phyloP scores from a whole-genome alignment of 2,329 filamentous ascomycete genomes.

The Epichloe uncinata region DNA sequence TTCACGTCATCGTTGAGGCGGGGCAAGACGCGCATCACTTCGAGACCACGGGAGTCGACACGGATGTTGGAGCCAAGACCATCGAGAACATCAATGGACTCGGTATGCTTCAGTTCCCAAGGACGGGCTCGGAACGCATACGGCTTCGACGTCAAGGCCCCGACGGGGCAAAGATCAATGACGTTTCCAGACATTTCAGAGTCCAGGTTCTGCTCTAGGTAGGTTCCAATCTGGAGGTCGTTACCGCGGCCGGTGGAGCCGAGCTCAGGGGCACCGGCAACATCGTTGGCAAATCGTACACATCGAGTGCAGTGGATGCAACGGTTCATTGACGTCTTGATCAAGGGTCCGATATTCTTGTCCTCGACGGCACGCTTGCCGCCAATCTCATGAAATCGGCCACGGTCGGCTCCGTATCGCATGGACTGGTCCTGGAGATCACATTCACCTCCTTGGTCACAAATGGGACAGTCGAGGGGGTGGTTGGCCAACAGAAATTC shows the following conservation, averaged over 20 bases:
- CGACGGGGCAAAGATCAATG: slow-evolving; percentile 95
- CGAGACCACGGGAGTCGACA: slow-evolving; percentile 81
- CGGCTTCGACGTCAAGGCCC: slow-evolving; percentile 90
- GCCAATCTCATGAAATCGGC: slow-evolving; percentile 87
- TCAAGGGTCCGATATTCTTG: slow-evolving; percentile 95
- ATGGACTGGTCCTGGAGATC: slow-evolving; percentile 99
- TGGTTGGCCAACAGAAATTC: slow-evolving; percentile 96
- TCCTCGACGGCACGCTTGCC: slow-evolving; percentile 98
- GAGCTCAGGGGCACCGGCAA: slow-evolving; percentile 90
- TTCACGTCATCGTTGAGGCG: slow-evolving; percentile 96
- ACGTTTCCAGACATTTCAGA: slow-evolving; percentile 94
- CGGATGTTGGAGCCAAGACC: slow-evolving; percentile 89
- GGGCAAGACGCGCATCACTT: slow-evolving; percentile 90
- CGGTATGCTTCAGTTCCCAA: slow-evolving; percentile 93
- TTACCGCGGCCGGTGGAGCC: slow-evolving; percentile 92
- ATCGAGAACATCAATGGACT: slow-evolving; percentile 90
- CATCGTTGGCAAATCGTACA: slow-evolving; percentile 93
- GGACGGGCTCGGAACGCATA: slow-evolving; percentile 94
- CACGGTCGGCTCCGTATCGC: slow-evolving; percentile 92
- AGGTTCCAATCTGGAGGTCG: slow-evolving; percentile 95
- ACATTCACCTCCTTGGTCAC: slow-evolving; percentile 97
- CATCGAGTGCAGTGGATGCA: slow-evolving; percentile 99
- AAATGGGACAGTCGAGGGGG: slow-evolving; percentile 90
- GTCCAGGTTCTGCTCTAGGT: slow-evolving; percentile 86
- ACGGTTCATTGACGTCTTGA: slow-evolving; percentile 99